Base-by-base conservation (phyloP, 192 early-diverging fungal genomes). In the Globomyces pollinis-pini region DNA sequence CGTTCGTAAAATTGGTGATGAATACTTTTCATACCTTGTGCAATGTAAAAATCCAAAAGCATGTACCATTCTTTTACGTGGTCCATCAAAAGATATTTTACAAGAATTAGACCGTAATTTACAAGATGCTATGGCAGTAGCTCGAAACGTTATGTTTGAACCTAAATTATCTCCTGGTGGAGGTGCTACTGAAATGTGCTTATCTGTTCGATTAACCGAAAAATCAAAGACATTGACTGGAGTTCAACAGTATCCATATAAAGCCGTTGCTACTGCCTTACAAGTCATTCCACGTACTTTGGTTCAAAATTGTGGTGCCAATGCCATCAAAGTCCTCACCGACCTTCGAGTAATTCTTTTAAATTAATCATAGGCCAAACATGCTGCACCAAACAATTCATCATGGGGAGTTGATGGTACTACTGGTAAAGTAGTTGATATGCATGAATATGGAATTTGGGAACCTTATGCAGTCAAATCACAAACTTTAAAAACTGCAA, bases 391-490 rank as follows among this genome's bases (percentile, higher is more conserved):
- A 12, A 93, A 88, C 9, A 75, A 90, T 61, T 79, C 88, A 60
- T 82, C 91, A 18, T 98, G 87, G 83, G 96, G 96, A 59, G 90
- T 99, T 65, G 92, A 99, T 67, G 96, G 96, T 38, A 83, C 82
- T 55, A 84, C 79, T 41, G 96, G 96, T 57, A 82, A 85, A 64
- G 79, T 96, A 18, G 93, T 88, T 6, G 94, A 99, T 64, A 99
- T 99, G 96, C 84, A 86, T 45, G 84, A 88, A 54, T 99, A 98
- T 60, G 96, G 96, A 61, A 79, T 99, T 43, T 99, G 96, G 96
- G 96, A 99, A 74, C 94, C 96, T 12, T 84, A 87, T 57, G 94
- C 94, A n/a, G 96, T 99, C 66, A 99, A 99, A 82, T 85, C 95
- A 9, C 96, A 99, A 81, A 99, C 93, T 2, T 84, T 99, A 76